Evolutionary conservation across 2,329 filamentous ascomycete species (phyloP), one percentile per base, ranked within the genome.

Genomic region (Fusarium keratoplasticum): DNA sequence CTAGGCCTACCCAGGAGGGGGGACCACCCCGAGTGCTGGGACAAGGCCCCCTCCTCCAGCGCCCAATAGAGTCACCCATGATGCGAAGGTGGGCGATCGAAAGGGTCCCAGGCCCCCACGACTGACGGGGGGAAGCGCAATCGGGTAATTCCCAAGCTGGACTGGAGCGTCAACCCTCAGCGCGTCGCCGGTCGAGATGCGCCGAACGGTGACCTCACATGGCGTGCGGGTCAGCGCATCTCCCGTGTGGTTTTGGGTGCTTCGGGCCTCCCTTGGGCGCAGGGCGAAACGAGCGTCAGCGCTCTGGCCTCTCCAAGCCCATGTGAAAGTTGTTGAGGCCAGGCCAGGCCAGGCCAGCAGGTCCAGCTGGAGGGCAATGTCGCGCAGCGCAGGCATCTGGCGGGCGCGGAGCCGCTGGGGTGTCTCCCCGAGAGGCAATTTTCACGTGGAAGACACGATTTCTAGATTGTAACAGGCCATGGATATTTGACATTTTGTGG

Each of bases 21-120:
- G 20, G 20, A 27, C 44, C 58, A 60, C 47, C 27, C 64, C 64
- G 64, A 65, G 62, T 55, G 64, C 54, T 59, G 54, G 54, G 62
- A 40, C 47, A 52, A 31, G 47, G 22, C n/a, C 47, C 27, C 42
- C 61, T 35, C 61, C 35, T 40, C 5, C 16, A 35, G 13, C 71
- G 69, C 74, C 76, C 75, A 78, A 78, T 78, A 68, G 67, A 69
- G 67, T 77, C 71, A 71, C 68, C 74, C 73, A 77, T 72, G 73
- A 77, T 77, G 70, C 69, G 73, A 76, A 69, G 76, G 76, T 78
- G 76, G 63, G 69, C 50, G 68, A 78, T 78, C 73, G 76, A 78
- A 75, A 78, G 76, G 76, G 74, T 60, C 73, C 61, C 61, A 75
- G 65, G 66, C 76, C 76, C 76, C 76, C 76, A 77, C 76, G 74